Evolutionary conservation across 192 early-diverging fungal species (phyloP).

Genomic region (Radiomyces spectabilis): DNA sequence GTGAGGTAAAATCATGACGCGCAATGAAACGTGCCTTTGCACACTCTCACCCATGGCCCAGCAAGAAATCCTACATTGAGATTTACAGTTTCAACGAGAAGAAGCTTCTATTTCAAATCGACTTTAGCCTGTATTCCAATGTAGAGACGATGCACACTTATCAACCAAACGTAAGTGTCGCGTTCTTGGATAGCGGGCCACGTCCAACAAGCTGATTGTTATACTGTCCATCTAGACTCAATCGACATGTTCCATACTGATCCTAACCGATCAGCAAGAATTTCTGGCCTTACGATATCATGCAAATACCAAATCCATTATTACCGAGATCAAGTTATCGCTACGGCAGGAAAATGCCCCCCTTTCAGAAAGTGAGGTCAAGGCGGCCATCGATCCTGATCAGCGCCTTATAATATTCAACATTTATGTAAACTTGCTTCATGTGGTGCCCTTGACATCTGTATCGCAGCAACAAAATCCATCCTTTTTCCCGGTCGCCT

Average conservation of each 20-base stretch:
- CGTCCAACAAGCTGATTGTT: constrained; percentile 39
- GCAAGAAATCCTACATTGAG: constrained; percentile 55
- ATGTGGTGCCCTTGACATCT: neutral
- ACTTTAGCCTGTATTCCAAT: constrained; percentile 64
- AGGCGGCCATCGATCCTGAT: neutral
- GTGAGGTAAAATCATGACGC: constrained; percentile 46
- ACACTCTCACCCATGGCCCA: constrained; percentile 1
- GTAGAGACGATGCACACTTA: no score
- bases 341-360: neutral
- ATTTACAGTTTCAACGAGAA: constrained; percentile 34
- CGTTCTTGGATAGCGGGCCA: no score
- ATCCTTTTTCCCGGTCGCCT: neutral
- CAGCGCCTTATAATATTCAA: neutral
- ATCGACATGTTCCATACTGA: constrained; percentile 53
- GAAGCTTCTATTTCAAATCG: constrained; percentile 44
- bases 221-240: constrained; percentile 29
- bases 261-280: constrained; percentile 58
- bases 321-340: constrained; percentile 33
- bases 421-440: neutral
- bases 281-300: constrained; percentile 66
- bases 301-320: constrained; percentile 12
- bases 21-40: neutral
- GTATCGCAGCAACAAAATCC: no score
- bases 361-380: neutral
- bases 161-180: no score